Evolutionary conservation across 2,329 filamentous ascomycete species (phyloP).

Genomic region (Colletotrichum sp.): DNA sequence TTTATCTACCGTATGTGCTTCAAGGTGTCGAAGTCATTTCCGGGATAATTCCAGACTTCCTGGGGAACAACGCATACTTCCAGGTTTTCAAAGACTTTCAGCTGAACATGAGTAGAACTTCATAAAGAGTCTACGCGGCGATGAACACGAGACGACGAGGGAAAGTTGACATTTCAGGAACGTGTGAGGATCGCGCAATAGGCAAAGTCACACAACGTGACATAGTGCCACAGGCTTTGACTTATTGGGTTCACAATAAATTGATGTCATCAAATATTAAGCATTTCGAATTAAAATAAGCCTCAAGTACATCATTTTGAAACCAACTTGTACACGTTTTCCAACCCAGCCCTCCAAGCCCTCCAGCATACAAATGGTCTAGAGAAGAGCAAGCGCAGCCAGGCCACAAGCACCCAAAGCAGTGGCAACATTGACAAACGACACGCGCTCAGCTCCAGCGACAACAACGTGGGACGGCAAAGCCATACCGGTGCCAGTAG

Average conservation of each 20-base stretch:
- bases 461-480: not conserved
- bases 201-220: accelerated
- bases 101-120: no score
- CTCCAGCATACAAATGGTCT: not conserved
- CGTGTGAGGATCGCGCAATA: not conserved
- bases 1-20: no score
- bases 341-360: not conserved
- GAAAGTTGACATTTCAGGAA: accelerated
- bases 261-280: not conserved
- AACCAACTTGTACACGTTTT: not conserved
- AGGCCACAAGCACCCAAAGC: not conserved
- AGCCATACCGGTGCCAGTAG: not conserved
- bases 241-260: not conserved
- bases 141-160: no score
- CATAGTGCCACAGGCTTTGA: not conserved
- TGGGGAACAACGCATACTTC: accelerated
- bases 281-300: not conserved
- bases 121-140: accelerated
- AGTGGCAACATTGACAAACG: not conserved
- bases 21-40: no score
- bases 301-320: not conserved
- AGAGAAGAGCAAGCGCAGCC: not conserved
- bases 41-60: no score
- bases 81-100: no score
- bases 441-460: not conserved